Base-by-base conservation (phyloP, 257 asterid species). In the Echium plantagineum region DNA sequence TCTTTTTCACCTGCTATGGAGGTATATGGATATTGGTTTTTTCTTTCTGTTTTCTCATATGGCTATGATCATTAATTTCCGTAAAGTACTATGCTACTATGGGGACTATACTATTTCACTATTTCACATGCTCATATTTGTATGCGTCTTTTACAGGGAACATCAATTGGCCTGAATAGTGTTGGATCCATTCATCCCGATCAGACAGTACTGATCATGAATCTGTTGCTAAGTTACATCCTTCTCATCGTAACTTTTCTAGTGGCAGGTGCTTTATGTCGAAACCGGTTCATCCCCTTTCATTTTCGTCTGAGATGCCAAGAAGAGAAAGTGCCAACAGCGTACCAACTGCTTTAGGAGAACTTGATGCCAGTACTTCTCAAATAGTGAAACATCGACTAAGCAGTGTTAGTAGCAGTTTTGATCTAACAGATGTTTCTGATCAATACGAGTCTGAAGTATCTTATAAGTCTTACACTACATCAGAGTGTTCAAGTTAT, bases 121-220 rank as follows among this genome's bases (percentile, higher is more conserved):
- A 5, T 4, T 0, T 55, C 49, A 0, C 38, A n/a, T 56, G 20
- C 60, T 20, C 31, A 55, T 47, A 18, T 17, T 24, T 17, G 19
- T 18, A 48, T 31, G 35, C 22, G 7, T 17, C 26, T 60, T 62
- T 73, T 71, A 62, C 72, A 93, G 99, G 99, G 91, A 76, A 81
- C 94, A 55, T 85, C 95, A 21, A 87, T 78, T 16, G 90, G 83
- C 38, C 73, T 85, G 74, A 87, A 84, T 61, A 80, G 93, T 56
- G 74, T 80, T 55, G 96, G 94, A 59, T 93, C 97, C 9, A 80
- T 81, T 93, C 96, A 64, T 84, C 97, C 51, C 84, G 85, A 63
- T 93, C 99, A 6, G 97, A 89, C 76, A 89, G 95, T 61, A 89
- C 94, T 32, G 97, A 93, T 26, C 74, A 75, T 9, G 95, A 84